These are phyloP conservation scores for Kurtzmaniella quercitrusa DNA, from an alignment of 1,139 yeast genomes.

Conservation along the genomic window DNA sequence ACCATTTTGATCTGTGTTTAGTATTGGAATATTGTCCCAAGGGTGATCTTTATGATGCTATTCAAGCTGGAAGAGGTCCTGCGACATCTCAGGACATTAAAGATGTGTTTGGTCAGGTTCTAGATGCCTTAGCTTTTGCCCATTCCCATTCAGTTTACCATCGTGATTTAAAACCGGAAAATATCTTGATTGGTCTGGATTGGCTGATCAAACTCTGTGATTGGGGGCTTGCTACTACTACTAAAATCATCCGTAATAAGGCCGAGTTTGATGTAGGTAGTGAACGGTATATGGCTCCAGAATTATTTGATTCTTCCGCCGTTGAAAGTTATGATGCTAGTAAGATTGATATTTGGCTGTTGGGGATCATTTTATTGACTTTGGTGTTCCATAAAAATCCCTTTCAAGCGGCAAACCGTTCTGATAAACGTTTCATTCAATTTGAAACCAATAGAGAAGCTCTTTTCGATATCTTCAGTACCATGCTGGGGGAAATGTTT, in stretches of 20 bases:
- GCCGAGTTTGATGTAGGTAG: conserved; percentile 87
- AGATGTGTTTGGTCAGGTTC: conserved; percentile 70
- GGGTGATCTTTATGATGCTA: conserved; percentile 93
- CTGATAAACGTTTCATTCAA: conserved; percentile 82
- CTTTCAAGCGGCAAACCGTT: conserved; percentile 74
- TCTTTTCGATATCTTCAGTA: conserved; percentile 84
- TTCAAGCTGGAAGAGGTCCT: conserved; percentile 78
- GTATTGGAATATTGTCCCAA: conserved; percentile 84
- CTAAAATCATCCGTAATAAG: conserved; percentile 43
- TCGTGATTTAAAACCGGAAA: conserved; percentile 88
- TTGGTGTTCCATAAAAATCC: conserved; percentile 90
- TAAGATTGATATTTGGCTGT: conserved; percentile 89
- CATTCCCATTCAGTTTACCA: conserved; percentile 74
- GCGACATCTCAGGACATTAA: conserved; percentile 69
- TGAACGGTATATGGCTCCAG: conserved; percentile 98
- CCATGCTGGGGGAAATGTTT: conserved; percentile 84
- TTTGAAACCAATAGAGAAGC: conserved; percentile 88
- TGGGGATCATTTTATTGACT: conserved; percentile 83
- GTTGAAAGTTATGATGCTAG: conserved; percentile 69
- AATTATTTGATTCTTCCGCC: conserved; percentile 60
- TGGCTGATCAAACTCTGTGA: conserved; percentile 82
- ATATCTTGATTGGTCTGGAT: conserved; percentile 73
- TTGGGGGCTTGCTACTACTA: conserved; percentile 87
- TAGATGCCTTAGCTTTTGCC: conserved; percentile 75
- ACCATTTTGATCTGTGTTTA: conserved; percentile 76